Conservation (phyloP, 2,329 filamentous ascomycete species). For the Mycosphaerella sp. region DNA sequence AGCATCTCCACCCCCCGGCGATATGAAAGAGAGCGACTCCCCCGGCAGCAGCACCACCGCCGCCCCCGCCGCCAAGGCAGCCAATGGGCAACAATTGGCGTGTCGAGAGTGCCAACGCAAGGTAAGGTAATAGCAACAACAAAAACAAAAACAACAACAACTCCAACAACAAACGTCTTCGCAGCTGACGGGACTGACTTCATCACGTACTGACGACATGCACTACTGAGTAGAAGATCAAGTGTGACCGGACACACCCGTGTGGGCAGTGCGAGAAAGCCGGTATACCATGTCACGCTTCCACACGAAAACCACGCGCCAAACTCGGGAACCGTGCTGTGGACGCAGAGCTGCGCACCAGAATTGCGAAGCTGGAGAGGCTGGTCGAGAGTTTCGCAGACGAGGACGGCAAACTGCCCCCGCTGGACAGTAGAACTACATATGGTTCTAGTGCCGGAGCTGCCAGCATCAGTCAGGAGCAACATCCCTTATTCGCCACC, state of each 20-base stretch:
- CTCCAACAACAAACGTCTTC: not conserved
- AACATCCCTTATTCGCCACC: not conserved
- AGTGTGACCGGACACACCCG: slow-evolving; percentile 21
- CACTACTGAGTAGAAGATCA: slow-evolving; percentile 13
- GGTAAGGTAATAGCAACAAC: too few species aligned
- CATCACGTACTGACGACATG: not conserved
- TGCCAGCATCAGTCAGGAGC: not conserved
- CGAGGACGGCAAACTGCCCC: slow-evolving; percentile 15
- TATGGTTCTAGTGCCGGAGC: not conserved
- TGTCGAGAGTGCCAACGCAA: slow-evolving; percentile 19
- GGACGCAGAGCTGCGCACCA: slow-evolving; percentile 20
- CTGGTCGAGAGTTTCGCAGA: slow-evolving; percentile 22
- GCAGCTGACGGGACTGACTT: not conserved
- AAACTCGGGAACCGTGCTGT: slow-evolving; percentile 20
- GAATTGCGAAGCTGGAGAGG: slow-evolving; percentile 23
- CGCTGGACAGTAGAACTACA: slow-evolving; percentile 1
- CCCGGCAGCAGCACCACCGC: not conserved
- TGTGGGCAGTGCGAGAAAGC: slow-evolving; percentile 19
- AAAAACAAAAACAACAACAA: too few species aligned
- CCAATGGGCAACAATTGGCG: slow-evolving; percentile 12
- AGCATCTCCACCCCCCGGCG: too few species aligned
- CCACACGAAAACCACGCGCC: slow-evolving; percentile 21
- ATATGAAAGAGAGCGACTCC: not conserved
- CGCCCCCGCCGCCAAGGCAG: not conserved
- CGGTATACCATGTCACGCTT: slow-evolving; percentile 14